Evolutionary conservation across 768 basidiomycete genomes (phyloP).

Genomic region (Lactarius indigo): DNA sequence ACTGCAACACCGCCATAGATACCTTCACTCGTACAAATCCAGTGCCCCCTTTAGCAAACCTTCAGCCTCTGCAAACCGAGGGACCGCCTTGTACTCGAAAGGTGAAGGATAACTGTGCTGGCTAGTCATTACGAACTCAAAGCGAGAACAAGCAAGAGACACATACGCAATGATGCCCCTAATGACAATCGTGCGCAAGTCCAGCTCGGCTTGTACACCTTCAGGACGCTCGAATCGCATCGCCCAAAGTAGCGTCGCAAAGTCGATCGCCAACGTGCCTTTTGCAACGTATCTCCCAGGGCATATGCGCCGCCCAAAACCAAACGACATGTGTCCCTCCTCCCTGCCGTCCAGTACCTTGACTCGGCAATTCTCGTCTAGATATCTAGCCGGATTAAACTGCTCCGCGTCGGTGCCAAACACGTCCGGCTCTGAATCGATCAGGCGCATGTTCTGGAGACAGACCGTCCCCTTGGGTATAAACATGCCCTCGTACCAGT

Average conservation of each 20-base stretch:
- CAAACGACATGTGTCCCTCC: background rate
- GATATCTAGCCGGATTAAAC: background rate
- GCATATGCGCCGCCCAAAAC: background rate
- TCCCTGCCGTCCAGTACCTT: background rate
- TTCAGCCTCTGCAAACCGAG: conserved; percentile 13
- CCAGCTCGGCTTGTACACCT: background rate
- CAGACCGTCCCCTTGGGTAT: background rate
- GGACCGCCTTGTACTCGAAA: conserved; percentile 20
- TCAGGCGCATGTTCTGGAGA: background rate
- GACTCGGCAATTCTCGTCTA: background rate
- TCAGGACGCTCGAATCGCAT: background rate
- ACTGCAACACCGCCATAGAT: no score
- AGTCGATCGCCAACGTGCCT: background rate
- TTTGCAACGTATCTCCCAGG: background rate
- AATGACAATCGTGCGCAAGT: background rate
- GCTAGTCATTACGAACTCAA: background rate
- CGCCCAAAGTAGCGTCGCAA: background rate
- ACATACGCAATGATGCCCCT: background rate
- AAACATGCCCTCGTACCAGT: background rate
- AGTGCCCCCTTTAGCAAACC: background rate
- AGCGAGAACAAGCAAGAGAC: no score
- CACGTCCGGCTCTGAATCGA: background rate
- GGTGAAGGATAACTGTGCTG: background rate
- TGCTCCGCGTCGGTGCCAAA: background rate
- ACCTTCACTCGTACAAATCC: background rate